Conservation (phyloP, 805 yeast genomes). For the Maudiozyma saulgeensis region DNA sequence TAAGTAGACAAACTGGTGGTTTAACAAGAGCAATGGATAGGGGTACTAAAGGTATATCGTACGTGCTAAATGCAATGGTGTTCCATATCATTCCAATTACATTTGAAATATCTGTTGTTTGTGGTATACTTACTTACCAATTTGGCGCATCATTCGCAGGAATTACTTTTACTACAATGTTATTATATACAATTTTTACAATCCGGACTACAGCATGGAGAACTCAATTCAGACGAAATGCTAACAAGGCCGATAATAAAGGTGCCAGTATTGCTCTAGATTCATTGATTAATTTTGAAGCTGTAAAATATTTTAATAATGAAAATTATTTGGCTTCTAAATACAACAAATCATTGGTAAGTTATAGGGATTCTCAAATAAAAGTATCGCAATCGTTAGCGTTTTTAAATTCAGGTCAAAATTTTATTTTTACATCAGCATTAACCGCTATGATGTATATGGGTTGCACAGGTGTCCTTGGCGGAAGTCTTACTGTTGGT, state of each 20-base stretch:
- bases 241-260: constrained; percentile 85
- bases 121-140: constrained; percentile 88
- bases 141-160: constrained; percentile 85
- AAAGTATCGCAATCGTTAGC: constrained; percentile 81
- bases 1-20: constrained; percentile 91
- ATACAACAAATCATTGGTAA: constrained; percentile 63
- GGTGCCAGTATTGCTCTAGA: constrained; percentile 95
- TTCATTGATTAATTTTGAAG: constrained; percentile 86
- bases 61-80: constrained; percentile 91
- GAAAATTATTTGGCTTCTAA: constrained; percentile 71
- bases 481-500: constrained; percentile 80
- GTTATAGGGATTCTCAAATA: constrained; percentile 60
- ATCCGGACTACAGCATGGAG: constrained; percentile 94
- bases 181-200: constrained; percentile 80
- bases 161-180: constrained; percentile 79
- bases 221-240: constrained; percentile 80
- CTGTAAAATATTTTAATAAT: constrained; percentile 90
- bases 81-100: constrained; percentile 91
- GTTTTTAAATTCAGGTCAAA: constrained; percentile 70
- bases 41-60: constrained; percentile 95
- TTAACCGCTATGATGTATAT: constrained; percentile 95
- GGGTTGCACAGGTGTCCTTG: constrained; percentile 90
- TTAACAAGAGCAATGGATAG: constrained; percentile 92
- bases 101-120: constrained; percentile 84
- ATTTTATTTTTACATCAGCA: constrained; percentile 74